phyloP scores from a whole-genome alignment of 257 asterid species.

The Solanum paucissectum region DNA sequence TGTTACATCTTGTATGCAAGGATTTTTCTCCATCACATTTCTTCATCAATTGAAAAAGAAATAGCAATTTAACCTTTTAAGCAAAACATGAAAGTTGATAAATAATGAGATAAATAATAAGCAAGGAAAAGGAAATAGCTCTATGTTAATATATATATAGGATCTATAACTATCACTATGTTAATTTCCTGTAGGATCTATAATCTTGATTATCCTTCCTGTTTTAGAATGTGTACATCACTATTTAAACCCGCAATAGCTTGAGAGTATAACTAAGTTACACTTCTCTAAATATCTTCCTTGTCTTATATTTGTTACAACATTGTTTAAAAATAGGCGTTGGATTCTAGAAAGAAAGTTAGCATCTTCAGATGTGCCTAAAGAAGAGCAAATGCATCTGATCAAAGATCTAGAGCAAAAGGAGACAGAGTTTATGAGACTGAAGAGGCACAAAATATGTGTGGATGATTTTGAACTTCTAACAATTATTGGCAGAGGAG shows the following conservation, averaged over 20 bases:
- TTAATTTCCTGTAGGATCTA: background rate
- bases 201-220: background rate
- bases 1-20: background rate
- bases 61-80: background rate
- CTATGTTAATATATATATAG: no score
- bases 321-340: slow-evolving; percentile 58
- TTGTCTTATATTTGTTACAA: background rate
- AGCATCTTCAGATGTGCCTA: slow-evolving; percentile 96
- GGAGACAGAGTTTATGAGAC: slow-evolving; percentile 92
- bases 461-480: slow-evolving; percentile 97
- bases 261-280: background rate
- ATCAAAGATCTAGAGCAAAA: slow-evolving; percentile 87
- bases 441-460: slow-evolving; percentile 87
- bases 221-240: background rate
- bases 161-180: background rate
- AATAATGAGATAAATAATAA: no score
- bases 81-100: background rate
- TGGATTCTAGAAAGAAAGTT: slow-evolving; percentile 85
- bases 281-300: background rate
- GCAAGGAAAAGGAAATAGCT: no score
- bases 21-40: background rate
- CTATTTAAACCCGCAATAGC: background rate
- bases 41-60: background rate
- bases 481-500: slow-evolving; percentile 95
- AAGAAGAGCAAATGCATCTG: slow-evolving; percentile 77